Percentiles rank a stretch among this genome's conserved stretches.
Evolutionary conservation across 805 yeast genomes (phyloP).

Genomic region (Starmerella tilneyi): DNA sequence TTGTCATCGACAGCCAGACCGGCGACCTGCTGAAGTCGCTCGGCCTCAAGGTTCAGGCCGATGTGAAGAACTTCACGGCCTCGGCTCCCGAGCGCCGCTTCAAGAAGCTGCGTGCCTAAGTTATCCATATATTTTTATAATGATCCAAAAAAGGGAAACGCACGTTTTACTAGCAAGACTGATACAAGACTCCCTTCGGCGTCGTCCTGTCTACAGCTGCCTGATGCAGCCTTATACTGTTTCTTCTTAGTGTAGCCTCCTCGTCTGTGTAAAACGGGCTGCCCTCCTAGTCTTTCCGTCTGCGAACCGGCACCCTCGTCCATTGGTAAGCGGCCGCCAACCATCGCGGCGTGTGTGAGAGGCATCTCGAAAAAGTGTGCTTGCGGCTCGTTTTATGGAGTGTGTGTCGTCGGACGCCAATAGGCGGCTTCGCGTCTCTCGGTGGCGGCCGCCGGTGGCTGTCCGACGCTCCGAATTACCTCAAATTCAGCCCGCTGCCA

Average conservation of each 20-base stretch:
- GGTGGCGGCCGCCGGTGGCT: not conserved
- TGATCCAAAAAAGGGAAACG: conserved; percentile 3
- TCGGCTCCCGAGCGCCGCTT: conserved; percentile 26
- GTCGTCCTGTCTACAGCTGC: not conserved
- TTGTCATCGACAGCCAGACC: conserved; percentile 95
- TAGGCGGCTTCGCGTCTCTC: not conserved
- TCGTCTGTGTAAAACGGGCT: too few relatives aligned
- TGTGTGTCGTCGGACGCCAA: not conserved
- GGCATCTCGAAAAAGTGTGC: conserved; percentile 1
- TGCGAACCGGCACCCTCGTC: too few relatives aligned
- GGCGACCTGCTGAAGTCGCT: conserved; percentile 87
- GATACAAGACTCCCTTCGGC: not conserved
- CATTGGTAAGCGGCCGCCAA: conserved; percentile 6
- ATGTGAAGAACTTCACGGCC: conserved; percentile 45
- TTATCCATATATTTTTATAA: conserved; percentile 19
- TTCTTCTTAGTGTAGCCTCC: too few relatives aligned
- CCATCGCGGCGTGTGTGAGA: not conserved
- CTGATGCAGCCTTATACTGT: too few relatives aligned
- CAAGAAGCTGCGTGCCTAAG: conserved; percentile 28
- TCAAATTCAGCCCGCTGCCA: conserved; percentile 20
- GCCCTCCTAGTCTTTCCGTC: too few relatives aligned
- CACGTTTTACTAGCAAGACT: not conserved
- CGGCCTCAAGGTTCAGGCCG: conserved; percentile 44
- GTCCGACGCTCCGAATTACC: conserved; percentile 11
- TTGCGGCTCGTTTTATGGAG: not conserved